phyloP scores from a whole-genome alignment of 306 rosid species.

The Potentilla sterilis region DNA sequence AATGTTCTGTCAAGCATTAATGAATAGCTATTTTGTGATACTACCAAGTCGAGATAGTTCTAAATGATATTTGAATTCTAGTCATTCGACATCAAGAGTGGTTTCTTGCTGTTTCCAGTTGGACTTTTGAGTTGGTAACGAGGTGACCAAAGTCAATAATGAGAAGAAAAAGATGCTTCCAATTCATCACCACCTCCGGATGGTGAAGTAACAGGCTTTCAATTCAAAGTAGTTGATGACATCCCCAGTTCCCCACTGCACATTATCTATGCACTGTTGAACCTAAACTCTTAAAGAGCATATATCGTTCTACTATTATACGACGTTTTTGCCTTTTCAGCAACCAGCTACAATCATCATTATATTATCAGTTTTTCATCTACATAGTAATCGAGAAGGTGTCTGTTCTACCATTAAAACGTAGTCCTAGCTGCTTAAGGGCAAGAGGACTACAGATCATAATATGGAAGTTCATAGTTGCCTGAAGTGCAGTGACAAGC shows the following conservation, averaged over 20 bases:
- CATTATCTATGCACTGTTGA: not conserved
- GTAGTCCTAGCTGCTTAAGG: too few relatives aligned
- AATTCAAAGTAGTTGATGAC: not conserved
- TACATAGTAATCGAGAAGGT: too few relatives aligned
- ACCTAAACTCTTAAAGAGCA: not conserved
- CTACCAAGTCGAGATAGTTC: conserved; percentile 19
- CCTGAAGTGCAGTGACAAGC: not conserved
- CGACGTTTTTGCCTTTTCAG: too few relatives aligned
- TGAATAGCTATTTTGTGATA: conserved; percentile 15
- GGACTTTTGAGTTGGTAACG: not conserved
- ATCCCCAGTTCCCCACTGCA: not conserved
- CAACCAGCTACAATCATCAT: too few relatives aligned
- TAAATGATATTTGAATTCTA: not conserved
- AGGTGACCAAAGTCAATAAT: not conserved
- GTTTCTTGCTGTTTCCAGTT: not conserved
- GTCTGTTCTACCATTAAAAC: too few relatives aligned
- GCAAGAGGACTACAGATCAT: not conserved
- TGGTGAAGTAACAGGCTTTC: not conserved
- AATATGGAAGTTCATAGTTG: not conserved
- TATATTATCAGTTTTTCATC: too few relatives aligned
- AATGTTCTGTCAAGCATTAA: conserved; percentile 21
- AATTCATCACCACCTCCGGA: not conserved
- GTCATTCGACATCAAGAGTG: not conserved
- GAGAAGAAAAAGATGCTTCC: not conserved
- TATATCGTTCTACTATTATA: too few relatives aligned